Percentiles rank a stretch among this genome's conserved stretches.
Conservation (phyloP, 345 rosid genomes). For the Turritis glabra region DNA sequence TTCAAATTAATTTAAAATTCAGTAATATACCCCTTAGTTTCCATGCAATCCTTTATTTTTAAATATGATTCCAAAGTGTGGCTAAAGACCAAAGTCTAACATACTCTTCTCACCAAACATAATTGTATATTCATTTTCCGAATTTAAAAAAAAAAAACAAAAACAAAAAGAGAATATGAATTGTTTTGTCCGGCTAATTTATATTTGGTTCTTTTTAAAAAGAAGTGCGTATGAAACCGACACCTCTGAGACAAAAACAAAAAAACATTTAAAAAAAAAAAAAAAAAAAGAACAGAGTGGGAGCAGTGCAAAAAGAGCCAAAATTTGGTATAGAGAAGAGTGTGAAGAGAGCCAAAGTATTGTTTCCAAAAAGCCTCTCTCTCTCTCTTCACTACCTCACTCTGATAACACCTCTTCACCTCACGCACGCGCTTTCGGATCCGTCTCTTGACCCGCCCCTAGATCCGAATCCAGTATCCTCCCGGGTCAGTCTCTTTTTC, state of each 20-base stretch:
- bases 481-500: slow-evolving; percentile 29
- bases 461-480: slow-evolving; percentile 1
- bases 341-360: slow-evolving; percentile 36
- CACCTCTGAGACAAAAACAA: slow-evolving; percentile 12
- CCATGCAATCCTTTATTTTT: neutral
- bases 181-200: too few relatives aligned
- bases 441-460: slow-evolving; percentile 21
- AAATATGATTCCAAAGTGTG: neutral
- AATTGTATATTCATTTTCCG: neutral
- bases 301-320: slow-evolving; percentile 6
- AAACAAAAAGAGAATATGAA: too few relatives aligned
- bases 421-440: slow-evolving; percentile 34
- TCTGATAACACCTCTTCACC: slow-evolving; percentile 14
- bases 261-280: neutral
- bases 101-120: slow-evolving; percentile 9
- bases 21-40: neutral
- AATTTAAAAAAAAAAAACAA: neutral
- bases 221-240: slow-evolving; percentile 27
- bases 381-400: slow-evolving; percentile 8
- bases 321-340: slow-evolving; percentile 27
- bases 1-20: neutral
- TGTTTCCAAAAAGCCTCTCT: neutral
- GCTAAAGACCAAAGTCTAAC: slow-evolving; percentile 3
- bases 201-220: neutral
- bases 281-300: neutral